Evolutionary conservation across 495 filamentous ascomycete species (phyloP).

Genomic region (Aspergillus cavernicola): DNA sequence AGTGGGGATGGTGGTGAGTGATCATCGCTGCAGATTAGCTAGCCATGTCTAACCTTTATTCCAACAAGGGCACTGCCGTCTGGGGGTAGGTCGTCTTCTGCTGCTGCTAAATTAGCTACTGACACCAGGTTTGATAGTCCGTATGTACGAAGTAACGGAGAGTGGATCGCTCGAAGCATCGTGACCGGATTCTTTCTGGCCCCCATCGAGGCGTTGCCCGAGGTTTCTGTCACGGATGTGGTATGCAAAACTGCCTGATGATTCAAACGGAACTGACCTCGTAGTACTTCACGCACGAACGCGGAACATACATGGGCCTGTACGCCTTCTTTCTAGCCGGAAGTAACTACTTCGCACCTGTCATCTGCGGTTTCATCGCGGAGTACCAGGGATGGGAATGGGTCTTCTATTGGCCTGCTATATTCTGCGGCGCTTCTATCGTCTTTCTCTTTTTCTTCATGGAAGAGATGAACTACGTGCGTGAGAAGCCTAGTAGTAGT

Average conservation of each 20-base stretch:
- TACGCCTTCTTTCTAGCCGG: conserved; percentile 61
- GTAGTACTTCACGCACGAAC: conserved; percentile 61
- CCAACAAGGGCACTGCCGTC: conserved; percentile 28
- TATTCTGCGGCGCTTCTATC: conserved; percentile 52
- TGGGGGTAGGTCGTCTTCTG: conserved; percentile 35
- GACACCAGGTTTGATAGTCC: conserved; percentile 23
- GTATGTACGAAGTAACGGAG: conserved; percentile 45
- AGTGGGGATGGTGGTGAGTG: conserved; percentile 47
- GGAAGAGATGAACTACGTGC: conserved; percentile 66
- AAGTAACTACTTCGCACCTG: conserved; percentile 61
- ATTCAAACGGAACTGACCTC: not conserved
- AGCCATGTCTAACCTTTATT: not conserved
- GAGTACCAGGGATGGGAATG: conserved; percentile 60
- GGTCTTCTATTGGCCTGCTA: conserved; percentile 64
- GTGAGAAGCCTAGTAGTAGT: conserved; percentile 18
- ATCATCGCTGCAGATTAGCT: not conserved
- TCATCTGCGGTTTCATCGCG: conserved; percentile 66
- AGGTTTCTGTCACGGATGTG: conserved; percentile 60
- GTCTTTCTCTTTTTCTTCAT: conserved; percentile 64
- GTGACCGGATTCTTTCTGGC: conserved; percentile 62
- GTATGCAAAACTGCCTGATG: conserved; percentile 25
- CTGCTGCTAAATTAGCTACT: not conserved
- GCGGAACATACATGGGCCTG: conserved; percentile 61
- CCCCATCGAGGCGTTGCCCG: conserved; percentile 60
- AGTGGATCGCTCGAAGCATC: conserved; percentile 63